Evolutionary conservation across 257 asterid species (phyloP), one percentile per base, ranked within the genome.

Genomic region (Pogostemon cablin): DNA sequence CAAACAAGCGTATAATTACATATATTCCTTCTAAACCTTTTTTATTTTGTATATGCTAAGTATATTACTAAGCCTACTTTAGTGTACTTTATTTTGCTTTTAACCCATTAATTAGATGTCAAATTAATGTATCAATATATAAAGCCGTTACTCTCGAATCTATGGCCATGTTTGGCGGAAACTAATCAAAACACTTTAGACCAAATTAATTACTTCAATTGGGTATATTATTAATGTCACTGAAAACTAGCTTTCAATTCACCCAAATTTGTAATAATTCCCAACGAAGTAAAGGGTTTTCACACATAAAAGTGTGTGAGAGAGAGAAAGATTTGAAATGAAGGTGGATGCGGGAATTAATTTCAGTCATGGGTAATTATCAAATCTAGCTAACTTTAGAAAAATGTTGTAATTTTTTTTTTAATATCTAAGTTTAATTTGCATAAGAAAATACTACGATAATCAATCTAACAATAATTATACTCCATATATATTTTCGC

Each of bases 41-140:
- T 50, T 74, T 25, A 25, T 25, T 72, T 48, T 48, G 79, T 65
- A 58, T 78, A 78, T 78, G 70, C 79, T 56, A 62, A 56, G 67
- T 74, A 74, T 74, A 74, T 78, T 65, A 69, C 58, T 39, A n/a
- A 58, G 12, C 62, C 46, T 42, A 64, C 74, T 74, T 68, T 54
- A 17, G 39, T 41, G 56, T 61, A 34, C 35, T 11, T 65, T 56
- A 12, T 35, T 41, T 10, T 41, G 69, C 65, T 60, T 74, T 65
- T 65, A 38, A 55, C 17, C 67, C 65, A n/a, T 17, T 72, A 20
- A 63, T 11, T 61, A 50, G 6, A 40, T 60, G 9, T 5, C 2
- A n/a, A 38, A 40, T 11, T 10, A 25, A 25, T 25, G 32, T 25
- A 25, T 25, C n/a, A 39, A 53, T 55, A 20, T 37, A 59, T 35